These are phyloP conservation scores for Westerdykella aurantiaca DNA, from an alignment of 2,329 filamentous ascomycete species.

Conservation along the genomic window DNA sequence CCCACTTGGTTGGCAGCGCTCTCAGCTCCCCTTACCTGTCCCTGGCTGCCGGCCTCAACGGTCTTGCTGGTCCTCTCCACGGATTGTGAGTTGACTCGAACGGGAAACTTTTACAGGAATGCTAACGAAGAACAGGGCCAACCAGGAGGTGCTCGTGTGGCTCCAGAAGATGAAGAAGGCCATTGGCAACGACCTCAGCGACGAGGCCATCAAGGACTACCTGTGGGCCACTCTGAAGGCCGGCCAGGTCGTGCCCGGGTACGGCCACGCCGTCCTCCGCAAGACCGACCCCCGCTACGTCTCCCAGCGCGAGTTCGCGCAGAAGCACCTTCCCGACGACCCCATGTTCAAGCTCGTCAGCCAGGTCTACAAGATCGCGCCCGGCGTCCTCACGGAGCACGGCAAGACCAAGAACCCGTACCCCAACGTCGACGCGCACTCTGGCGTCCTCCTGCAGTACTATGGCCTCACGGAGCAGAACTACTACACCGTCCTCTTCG, in stretches of 20 bases:
- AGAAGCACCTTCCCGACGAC: constrained; percentile 89
- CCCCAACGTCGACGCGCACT: constrained; percentile 99
- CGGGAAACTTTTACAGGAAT: background rate
- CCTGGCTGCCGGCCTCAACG: constrained; percentile 91
- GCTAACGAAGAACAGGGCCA: constrained; percentile 53
- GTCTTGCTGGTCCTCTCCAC: constrained; percentile 96
- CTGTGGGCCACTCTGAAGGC: constrained; percentile 95
- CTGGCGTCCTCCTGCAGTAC: constrained; percentile 98
- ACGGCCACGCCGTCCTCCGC: constrained; percentile 97
- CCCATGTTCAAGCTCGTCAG: constrained; percentile 99
- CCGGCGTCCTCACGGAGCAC: constrained; percentile 95
- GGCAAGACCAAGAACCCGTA: constrained; percentile 99
- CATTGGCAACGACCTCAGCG: constrained; percentile 89
- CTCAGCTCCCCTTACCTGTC: constrained; percentile 98
- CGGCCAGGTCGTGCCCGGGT: constrained; percentile 94
- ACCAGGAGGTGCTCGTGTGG: constrained; percentile 99
- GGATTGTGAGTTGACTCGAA: constrained; percentile 55
- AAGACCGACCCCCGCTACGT: constrained; percentile 99
- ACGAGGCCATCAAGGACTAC: constrained; percentile 96
- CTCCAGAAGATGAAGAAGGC: constrained; percentile 97
- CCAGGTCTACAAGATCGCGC: constrained; percentile 99
- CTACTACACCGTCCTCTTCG: constrained; percentile 99
- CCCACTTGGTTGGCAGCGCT: constrained; percentile 92
- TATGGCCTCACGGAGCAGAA: constrained; percentile 97
- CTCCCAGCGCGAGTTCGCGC: constrained; percentile 94